These are phyloP conservation scores for Gentiana macrophylla DNA, from an alignment of 257 asterid species.

Conservation along the genomic window DNA sequence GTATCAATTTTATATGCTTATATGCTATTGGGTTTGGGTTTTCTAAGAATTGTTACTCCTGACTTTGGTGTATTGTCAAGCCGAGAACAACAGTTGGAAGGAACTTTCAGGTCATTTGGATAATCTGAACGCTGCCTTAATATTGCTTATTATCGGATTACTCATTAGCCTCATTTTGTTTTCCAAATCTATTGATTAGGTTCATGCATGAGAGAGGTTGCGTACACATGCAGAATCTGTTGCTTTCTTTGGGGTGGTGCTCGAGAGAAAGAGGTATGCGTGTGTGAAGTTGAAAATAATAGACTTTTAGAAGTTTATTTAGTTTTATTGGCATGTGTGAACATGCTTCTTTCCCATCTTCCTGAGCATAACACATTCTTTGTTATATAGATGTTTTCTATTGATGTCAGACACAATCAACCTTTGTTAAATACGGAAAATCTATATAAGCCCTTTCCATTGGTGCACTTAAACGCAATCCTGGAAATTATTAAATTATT, in stretches of 20 bases:
- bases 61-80: slow-evolving; percentile 88
- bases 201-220: slow-evolving; percentile 98
- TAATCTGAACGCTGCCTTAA: slow-evolving; percentile 7
- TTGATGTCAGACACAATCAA: too few relatives aligned
- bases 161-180: neutral
- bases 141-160: slow-evolving; percentile 6
- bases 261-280: slow-evolving; percentile 92
- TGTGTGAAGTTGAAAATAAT: too few relatives aligned
- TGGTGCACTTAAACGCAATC: too few relatives aligned
- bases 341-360: too few relatives aligned
- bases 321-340: too few relatives aligned
- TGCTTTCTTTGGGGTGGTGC: slow-evolving; percentile 99
- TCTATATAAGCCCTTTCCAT: too few relatives aligned
- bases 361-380: too few relatives aligned
- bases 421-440: too few relatives aligned
- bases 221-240: slow-evolving; percentile 99
- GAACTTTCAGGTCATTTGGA: slow-evolving; percentile 77
- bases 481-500: too few relatives aligned
- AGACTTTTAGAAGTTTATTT: too few relatives aligned
- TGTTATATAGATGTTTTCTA: too few relatives aligned
- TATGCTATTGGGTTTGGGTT: slow-evolving; percentile 95
- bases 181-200: slow-evolving; percentile 31
- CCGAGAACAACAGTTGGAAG: slow-evolving; percentile 90
- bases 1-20: slow-evolving; percentile 84
- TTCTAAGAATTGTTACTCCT: slow-evolving; percentile 84